phyloP scores from a whole-genome alignment of 345 rosid genomes.

The Schrenkiella parvula region DNA sequence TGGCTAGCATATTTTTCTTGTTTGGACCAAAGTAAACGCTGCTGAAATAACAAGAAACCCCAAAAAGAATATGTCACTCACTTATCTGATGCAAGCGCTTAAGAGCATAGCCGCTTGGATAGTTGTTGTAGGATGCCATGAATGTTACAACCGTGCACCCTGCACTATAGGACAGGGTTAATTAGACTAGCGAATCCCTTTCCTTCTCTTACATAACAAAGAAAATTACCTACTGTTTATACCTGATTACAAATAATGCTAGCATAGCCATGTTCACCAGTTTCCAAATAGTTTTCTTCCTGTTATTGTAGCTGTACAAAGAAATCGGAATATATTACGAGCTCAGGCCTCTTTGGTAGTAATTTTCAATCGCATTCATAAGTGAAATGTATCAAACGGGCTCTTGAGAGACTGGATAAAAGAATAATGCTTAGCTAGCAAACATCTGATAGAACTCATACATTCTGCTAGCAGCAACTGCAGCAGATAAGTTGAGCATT shows the following conservation, averaged over 20 bases:
- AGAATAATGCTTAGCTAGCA: slow-evolving; percentile 15
- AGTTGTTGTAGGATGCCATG: slow-evolving; percentile 85
- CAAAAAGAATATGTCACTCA: slow-evolving; percentile 39
- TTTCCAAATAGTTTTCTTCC: slow-evolving; percentile 77
- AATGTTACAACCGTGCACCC: slow-evolving; percentile 72
- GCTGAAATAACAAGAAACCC: not conserved
- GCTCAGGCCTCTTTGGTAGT: not conserved
- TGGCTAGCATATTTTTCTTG: slow-evolving; percentile 1
- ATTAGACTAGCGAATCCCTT: slow-evolving; percentile 14
- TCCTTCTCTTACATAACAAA: slow-evolving; percentile 3
- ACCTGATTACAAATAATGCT: slow-evolving; percentile 72
- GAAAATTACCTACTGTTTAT: slow-evolving; percentile 20
- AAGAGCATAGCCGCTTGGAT: slow-evolving; percentile 88
- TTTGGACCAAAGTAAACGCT: not conserved
- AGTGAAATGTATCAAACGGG: not conserved
- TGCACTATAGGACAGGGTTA: slow-evolving; percentile 55
- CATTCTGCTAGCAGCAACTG: slow-evolving; percentile 90
- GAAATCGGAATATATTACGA: not conserved
- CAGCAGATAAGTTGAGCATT: slow-evolving; percentile 88
- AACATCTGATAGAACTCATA: slow-evolving; percentile 33
- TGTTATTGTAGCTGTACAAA: slow-evolving; percentile 73
- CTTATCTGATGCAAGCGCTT: slow-evolving; percentile 70
- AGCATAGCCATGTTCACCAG: slow-evolving; percentile 55
- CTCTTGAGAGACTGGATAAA: not conserved
- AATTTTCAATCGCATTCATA: slow-evolving; percentile 6